These are phyloP conservation scores for Cytospora chrysosperma DNA, from an alignment of 2,329 filamentous ascomycete species.

Conservation along the genomic window DNA sequence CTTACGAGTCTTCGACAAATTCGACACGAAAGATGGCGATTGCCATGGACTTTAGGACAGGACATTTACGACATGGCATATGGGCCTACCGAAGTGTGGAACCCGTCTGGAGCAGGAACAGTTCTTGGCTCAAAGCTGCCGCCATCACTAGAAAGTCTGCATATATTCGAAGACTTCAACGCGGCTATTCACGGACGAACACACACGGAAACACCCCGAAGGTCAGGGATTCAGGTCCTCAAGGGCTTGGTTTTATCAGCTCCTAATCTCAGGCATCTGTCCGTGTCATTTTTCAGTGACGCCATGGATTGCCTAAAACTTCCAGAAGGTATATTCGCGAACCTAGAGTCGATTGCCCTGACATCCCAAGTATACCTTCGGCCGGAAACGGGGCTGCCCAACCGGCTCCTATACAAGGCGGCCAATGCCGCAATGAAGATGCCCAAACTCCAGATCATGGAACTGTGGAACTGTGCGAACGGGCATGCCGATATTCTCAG, in stretches of 20 bases:
- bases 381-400: not conserved
- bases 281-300: slow-evolving; percentile 6
- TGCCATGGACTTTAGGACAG: not conserved
- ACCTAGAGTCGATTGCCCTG: not conserved
- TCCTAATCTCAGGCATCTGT: slow-evolving; percentile 6
- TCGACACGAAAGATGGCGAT: slow-evolving; percentile 6
- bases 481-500: slow-evolving; percentile 1
- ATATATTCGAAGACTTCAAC: not conserved
- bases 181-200: not conserved
- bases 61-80: not conserved
- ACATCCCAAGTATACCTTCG: not conserved
- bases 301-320: not conserved
- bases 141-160: not conserved
- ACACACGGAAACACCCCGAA: not conserved
- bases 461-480: slow-evolving; percentile 7
- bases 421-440: not conserved
- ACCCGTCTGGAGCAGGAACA: not conserved
- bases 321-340: not conserved
- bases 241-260: not conserved
- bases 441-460: slow-evolving; percentile 10
- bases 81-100: not conserved
- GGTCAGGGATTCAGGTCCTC: not conserved
- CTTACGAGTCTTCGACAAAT: not conserved
- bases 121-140: not conserved
- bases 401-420: not conserved